Conservation (phyloP, 2,329 filamentous ascomycete species). For the Claviceps quebecensis region DNA sequence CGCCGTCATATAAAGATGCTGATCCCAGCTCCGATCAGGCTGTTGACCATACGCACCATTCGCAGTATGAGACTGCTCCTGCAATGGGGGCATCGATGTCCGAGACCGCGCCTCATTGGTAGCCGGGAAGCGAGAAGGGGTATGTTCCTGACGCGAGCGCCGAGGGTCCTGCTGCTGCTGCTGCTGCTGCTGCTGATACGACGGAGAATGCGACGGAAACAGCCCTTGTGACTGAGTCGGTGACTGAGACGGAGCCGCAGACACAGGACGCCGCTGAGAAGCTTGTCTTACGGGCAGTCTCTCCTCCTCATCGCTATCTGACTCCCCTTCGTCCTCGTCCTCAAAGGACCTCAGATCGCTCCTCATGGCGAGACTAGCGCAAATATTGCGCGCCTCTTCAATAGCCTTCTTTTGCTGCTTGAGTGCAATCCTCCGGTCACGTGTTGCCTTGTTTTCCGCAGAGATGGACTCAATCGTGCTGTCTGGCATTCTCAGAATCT, state of each 20-base stretch:
- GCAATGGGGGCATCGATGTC: slow-evolving; percentile 8
- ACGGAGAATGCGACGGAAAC: too few species aligned
- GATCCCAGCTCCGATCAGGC: slow-evolving; percentile 5
- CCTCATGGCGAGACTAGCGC: slow-evolving; percentile 36
- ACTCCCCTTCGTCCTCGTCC: slow-evolving; percentile 21
- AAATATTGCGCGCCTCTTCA: slow-evolving; percentile 34
- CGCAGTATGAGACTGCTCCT: slow-evolving; percentile 10
- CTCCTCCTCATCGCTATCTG: slow-evolving; percentile 18
- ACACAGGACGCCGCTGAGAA: slow-evolving; percentile 2
- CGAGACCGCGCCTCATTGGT: slow-evolving; percentile 7
- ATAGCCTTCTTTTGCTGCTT: slow-evolving; percentile 36
- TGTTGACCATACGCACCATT: slow-evolving; percentile 12
- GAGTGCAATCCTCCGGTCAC: slow-evolving; percentile 32
- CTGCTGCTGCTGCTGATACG: slow-evolving; percentile 8
- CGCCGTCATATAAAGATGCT: slow-evolving; percentile 6
- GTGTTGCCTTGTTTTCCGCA: slow-evolving; percentile 38
- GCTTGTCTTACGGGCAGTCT: slow-evolving; percentile 2
- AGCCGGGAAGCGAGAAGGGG: background rate
- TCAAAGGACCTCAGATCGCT: slow-evolving; percentile 31
- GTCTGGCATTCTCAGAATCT: slow-evolving; percentile 32
- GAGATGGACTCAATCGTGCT: slow-evolving; percentile 34
- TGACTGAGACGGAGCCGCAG: background rate
- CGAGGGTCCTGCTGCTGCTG: slow-evolving; percentile 3
- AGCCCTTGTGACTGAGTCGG: background rate
- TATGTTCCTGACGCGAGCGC: slow-evolving; percentile 4